These are phyloP conservation scores for Kluyveromyces siamensis DNA, from an alignment of 805 yeast genomes.

Conservation along the genomic window DNA sequence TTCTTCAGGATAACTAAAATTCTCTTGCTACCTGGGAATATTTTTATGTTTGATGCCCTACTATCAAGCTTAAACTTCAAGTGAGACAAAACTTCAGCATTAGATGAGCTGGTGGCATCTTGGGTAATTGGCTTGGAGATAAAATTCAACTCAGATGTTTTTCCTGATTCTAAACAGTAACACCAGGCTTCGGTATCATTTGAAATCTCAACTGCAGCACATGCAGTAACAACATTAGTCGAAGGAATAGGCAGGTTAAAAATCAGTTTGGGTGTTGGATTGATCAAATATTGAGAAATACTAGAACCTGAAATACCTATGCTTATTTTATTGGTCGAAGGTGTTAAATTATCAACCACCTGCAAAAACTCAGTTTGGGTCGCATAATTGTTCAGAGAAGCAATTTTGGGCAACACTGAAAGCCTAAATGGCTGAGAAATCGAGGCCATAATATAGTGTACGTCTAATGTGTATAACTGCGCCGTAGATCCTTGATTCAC, in stretches of 20 bases:
- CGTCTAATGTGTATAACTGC: background rate
- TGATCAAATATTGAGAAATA: constrained; percentile 26
- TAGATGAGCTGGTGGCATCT: constrained; percentile 8
- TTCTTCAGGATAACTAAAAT: constrained; percentile 19
- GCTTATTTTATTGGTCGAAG: constrained; percentile 22
- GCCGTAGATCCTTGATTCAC: background rate
- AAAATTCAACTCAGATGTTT: constrained; percentile 13
- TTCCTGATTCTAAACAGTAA: constrained; percentile 16
- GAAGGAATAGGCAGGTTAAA: constrained; percentile 27
- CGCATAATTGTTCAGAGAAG: constrained; percentile 19
- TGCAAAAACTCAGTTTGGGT: constrained; percentile 18
- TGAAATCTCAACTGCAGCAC: constrained; percentile 14
- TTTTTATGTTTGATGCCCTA: constrained; percentile 13
- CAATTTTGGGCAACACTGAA: constrained; percentile 25
- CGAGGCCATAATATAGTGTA: constrained; percentile 17
- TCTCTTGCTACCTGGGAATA: constrained; percentile 9
- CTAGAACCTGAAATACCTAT: constrained; percentile 29
- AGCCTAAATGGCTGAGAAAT: constrained; percentile 29
- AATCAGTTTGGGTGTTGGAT: constrained; percentile 29
- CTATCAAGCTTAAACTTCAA: constrained; percentile 11
- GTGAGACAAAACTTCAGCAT: constrained; percentile 9
- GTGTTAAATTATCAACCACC: constrained; percentile 16
- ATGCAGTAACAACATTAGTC: constrained; percentile 26
- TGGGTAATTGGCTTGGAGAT: constrained; percentile 10
- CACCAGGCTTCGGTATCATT: constrained; percentile 14